Evolutionary conservation across 208 protist species (phyloP).

Genomic region (Crithidia mellificae): DNA sequence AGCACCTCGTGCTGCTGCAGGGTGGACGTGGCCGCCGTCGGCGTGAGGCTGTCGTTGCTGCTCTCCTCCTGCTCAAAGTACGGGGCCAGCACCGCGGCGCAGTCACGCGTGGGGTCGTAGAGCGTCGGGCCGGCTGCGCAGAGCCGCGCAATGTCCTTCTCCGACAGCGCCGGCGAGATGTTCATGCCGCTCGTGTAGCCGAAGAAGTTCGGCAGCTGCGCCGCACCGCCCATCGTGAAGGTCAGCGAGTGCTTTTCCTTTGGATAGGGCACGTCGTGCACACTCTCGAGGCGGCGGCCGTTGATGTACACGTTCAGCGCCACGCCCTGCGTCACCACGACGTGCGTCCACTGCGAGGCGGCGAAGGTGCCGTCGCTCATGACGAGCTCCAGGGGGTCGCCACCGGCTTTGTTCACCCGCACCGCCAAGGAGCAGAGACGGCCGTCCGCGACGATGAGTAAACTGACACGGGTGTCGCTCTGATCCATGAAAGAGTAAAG

Average conservation of each 20-base stretch:
- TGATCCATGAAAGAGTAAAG: conserved; percentile 75
- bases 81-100: conserved; percentile 18
- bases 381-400: conserved; percentile 28
- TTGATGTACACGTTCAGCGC: conserved; percentile 75
- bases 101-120: conserved; percentile 32
- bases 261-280: conserved; percentile 55
- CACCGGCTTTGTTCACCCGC: conserved; percentile 37
- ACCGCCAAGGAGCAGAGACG: conserved; percentile 64
- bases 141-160: conserved; percentile 63
- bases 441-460: conserved; percentile 72
- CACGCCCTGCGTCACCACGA: conserved; percentile 70
- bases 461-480: conserved; percentile 43
- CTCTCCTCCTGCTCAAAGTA: conserved; percentile 44
- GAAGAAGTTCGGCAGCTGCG: conserved; percentile 62
- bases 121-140: conserved; percentile 47
- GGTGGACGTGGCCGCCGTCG: conserved; percentile 1
- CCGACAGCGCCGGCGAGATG: conserved; percentile 59
- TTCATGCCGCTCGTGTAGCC: conserved; percentile 73
- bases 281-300: conserved; percentile 41
- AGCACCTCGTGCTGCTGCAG: conserved; percentile 30
- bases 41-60: conserved; percentile 7
- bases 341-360: conserved; percentile 74
- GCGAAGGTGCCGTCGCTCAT: conserved; percentile 54
- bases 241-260: conserved; percentile 59
- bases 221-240: conserved; percentile 64